Evolutionary conservation across 192 early-diverging fungal species (phyloP).

Genomic region (Podochytrium sp.): DNA sequence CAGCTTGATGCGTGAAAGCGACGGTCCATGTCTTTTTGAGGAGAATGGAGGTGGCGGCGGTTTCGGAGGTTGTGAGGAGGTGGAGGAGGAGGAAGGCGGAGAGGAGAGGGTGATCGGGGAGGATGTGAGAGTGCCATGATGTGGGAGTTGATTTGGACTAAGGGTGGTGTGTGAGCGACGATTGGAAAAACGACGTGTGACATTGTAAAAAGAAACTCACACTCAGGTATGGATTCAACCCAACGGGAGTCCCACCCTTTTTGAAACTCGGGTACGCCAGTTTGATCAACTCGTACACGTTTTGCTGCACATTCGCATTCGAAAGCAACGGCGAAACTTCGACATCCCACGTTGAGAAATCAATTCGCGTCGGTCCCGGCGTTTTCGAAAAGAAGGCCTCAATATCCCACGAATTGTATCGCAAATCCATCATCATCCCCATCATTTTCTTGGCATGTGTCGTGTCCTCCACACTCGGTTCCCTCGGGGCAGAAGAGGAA

Average conservation of each 20-base stretch:
- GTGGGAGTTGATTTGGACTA: not conserved
- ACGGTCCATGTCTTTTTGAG: not conserved
- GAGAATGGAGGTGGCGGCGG: not conserved
- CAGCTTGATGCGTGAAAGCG: constrained; percentile 25
- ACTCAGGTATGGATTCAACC: not conserved
- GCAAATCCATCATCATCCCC: constrained; percentile 44
- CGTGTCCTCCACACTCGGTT: not conserved
- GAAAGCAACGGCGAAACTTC: constrained; percentile 19
- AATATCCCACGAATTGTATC: constrained; percentile 35
- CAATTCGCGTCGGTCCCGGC: not conserved
- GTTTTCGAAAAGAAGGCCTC: constrained; percentile 11
- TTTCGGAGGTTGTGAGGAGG: constrained; percentile 3
- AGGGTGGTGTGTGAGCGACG: not conserved
- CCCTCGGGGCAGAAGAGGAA: not conserved
- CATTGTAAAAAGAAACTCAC: too few relatives aligned
- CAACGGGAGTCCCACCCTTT: constrained; percentile 1
- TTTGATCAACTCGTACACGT: not conserved
- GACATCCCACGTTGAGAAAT: constrained; percentile 11
- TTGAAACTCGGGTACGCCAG: constrained; percentile 10
- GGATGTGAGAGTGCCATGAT: constrained; percentile 8
- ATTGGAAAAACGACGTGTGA: too few relatives aligned
- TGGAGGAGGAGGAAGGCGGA: constrained; percentile 7
- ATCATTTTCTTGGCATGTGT: constrained; percentile 35
- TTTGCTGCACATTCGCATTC: not conserved
- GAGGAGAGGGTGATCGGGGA: constrained; percentile 29